Evolutionary conservation across 1,139 yeast species (phyloP), one percentile per base, ranked within the genome.

Genomic region (Suhomyces wounanorum): DNA sequence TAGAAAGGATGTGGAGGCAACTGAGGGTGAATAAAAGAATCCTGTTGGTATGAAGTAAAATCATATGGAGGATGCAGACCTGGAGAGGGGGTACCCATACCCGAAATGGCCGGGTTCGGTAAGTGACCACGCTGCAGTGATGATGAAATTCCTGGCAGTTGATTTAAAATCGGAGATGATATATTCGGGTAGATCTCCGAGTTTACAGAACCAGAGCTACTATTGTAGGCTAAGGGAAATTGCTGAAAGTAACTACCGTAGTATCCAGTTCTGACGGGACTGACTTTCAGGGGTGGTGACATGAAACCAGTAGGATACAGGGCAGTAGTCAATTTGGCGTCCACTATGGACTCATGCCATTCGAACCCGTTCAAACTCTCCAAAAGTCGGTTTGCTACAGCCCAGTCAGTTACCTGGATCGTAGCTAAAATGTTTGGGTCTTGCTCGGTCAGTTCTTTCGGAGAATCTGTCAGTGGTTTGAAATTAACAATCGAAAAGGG

Each of bases 361-460:
- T 63, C 63, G 51, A 60, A 64, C 1, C 73, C 73, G 51, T 69
- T 60, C 44, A 69, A 55, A 2, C 49, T 53, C 8, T 64, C 66
- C 23, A 64, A 49, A 13, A 68, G 49, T 21, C 49, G 52, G 23
- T 38, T 36, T 42, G 59, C 56, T 13, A 59, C 50, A 5, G 53
- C 48, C 56, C 61, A 59, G 33, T 60, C 58, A 14, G 48, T 46
- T 8, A 59, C 47, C 51, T 63, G 63, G 17, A 67, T 39, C 28
- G 58, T 40, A 8, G 62, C 57, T 28, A 37, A 41, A 17, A 42
- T 42, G 31, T 40, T n/a, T 14, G 36, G 31, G 7, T 26, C 43
- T 11, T 39, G 40, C n/a, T 43, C 48, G 14, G 18, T 33, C 37
- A n/a, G 36, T 5, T 33, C 18, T 6, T 33, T 33, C 18, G 17